These are phyloP conservation scores for Fonsecaea pugnacius DNA, from an alignment of 2,329 filamentous ascomycete genomes.

Conservation along the genomic window DNA sequence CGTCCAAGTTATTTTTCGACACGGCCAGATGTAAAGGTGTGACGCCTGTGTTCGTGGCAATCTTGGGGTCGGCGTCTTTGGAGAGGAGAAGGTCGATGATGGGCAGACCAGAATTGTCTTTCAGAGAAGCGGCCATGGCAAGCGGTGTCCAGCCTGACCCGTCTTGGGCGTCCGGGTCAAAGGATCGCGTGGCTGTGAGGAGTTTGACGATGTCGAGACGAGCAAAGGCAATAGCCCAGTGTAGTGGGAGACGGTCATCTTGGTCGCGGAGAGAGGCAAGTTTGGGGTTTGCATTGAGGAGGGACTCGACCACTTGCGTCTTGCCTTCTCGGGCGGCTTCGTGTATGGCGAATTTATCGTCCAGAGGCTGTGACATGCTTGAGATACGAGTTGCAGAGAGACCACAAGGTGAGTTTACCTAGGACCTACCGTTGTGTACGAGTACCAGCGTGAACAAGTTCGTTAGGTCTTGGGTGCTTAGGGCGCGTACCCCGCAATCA, in stretches of 20 bases:
- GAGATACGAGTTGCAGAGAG: not conserved
- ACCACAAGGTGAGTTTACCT: too few species aligned
- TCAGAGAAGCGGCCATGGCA: conserved; percentile 56
- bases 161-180: conserved; percentile 42
- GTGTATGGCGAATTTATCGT: conserved; percentile 77
- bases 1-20: conserved; percentile 84
- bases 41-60: conserved; percentile 56
- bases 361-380: conserved; percentile 26
- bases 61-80: conserved; percentile 53
- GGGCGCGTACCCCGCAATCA: not conserved
- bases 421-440: too few species aligned
- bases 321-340: conserved; percentile 83
- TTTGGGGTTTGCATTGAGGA: conserved; percentile 66
- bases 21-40: conserved; percentile 90
- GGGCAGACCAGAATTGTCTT: conserved; percentile 50
- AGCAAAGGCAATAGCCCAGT: conserved; percentile 92
- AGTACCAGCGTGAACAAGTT: not conserved
- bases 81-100: conserved; percentile 52
- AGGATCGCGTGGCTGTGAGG: conserved; percentile 55
- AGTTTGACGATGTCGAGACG: conserved; percentile 70
- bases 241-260: conserved; percentile 85
- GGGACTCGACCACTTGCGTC: conserved; percentile 40
- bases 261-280: conserved; percentile 75
- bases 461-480: not conserved
- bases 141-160: conserved; percentile 56